A percentile compares a stretch with the other conserved stretches of the same genome.
These are phyloP conservation scores for Musa balbisiana DNA, from an alignment of 202 grass and related monocot species.

Conservation along the genomic window DNA sequence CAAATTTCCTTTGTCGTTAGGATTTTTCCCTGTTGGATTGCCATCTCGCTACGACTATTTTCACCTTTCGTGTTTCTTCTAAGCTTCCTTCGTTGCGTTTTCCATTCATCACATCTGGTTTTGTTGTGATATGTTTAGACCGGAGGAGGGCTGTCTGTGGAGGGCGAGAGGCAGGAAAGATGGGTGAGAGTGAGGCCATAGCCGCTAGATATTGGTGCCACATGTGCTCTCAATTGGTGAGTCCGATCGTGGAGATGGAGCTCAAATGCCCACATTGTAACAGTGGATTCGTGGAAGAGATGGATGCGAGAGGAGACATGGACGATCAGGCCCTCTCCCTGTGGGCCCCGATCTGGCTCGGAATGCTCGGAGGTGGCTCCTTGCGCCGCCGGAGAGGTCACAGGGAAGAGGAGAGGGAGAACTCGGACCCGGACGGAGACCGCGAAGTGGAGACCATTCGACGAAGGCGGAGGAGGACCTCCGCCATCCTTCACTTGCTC, in stretches of 20 bases:
- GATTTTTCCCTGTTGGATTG: no score
- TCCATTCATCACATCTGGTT: no score
- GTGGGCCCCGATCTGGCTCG: slow-evolving; percentile 53
- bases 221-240: background rate
- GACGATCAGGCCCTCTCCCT: slow-evolving; percentile 26
- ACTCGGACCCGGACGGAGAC: background rate
- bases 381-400: background rate
- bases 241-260: slow-evolving; percentile 21
- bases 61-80: no score
- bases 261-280: slow-evolving; percentile 75
- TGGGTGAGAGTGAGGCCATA: background rate
- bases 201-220: slow-evolving; percentile 11
- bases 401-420: slow-evolving; percentile 2
- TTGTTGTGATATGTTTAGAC: no score
- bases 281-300: slow-evolving; percentile 68
- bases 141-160: no score
- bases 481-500: slow-evolving; percentile 3
- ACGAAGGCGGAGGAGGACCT: background rate
- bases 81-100: no score
- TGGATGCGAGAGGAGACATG: slow-evolving; percentile 14
- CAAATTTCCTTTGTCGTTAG: no score
- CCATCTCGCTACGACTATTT: no score
- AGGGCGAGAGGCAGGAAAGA: background rate
- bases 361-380: slow-evolving; percentile 40
- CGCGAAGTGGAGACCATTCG: background rate